phyloP scores from a whole-genome alignment of 176 grass and related monocot species.

The Oryza coarctata region DNA sequence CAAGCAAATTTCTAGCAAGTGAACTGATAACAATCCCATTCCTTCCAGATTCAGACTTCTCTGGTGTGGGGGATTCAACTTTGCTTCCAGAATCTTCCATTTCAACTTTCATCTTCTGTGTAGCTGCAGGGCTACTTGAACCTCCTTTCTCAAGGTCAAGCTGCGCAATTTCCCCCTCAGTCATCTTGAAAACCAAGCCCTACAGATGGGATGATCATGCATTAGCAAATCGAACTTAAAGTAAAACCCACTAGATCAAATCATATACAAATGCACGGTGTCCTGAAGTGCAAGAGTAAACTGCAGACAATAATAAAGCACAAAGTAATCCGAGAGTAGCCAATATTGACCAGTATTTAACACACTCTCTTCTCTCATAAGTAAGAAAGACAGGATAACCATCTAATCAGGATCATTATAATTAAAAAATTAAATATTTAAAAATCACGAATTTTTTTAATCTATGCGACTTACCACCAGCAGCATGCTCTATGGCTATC shows the following conservation, averaged over 20 bases:
- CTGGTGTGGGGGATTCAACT: conserved; percentile 75
- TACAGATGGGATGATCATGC: conserved; percentile 14
- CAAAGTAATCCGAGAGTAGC: neutral
- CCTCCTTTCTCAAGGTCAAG: conserved; percentile 26
- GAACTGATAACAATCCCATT: conserved; percentile 54
- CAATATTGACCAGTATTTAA: neutral
- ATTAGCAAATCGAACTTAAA: neutral
- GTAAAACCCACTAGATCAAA: conserved; percentile 21
- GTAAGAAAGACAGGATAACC: neutral
- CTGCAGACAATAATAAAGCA: neutral
- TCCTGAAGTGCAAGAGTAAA: conserved; percentile 11
- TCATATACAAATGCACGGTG: neutral
- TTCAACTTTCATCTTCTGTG: conserved; percentile 28
- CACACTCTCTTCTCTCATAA: neutral
- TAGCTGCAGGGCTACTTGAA: conserved; percentile 37
- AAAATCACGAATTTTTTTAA: neutral
- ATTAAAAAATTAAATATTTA: neutral
- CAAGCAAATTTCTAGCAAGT: conserved; percentile 62
- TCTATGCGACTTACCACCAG: neutral
- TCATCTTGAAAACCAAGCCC: conserved; percentile 47
- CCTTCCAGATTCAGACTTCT: conserved; percentile 65
- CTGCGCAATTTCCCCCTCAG: conserved; percentile 29
- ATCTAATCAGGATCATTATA: neutral
- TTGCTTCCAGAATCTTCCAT: conserved; percentile 39
- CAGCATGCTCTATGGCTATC: neutral